Evolutionary conservation across 257 asterid species (phyloP).

Genomic region (Salvia rosmarinus): DNA sequence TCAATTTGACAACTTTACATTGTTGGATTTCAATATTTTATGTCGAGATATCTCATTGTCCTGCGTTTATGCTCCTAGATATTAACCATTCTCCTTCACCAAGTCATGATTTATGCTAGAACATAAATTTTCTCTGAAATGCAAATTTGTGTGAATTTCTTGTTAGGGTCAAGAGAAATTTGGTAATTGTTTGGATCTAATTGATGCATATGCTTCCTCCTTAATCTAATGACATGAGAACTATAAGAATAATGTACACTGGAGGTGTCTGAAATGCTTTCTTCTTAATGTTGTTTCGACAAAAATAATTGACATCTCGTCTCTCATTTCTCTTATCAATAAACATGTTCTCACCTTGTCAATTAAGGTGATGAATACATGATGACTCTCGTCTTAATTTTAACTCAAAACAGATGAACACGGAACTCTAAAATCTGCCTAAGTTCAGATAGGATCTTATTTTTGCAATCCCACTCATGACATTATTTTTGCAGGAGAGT

Average conservation of each 20-base stretch:
- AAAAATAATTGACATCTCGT: not conserved
- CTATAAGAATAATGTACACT: not conserved
- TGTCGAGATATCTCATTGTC: constrained; percentile 2
- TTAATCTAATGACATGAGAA: not conserved
- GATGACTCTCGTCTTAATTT: constrained; percentile 20
- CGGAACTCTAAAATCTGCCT: not conserved
- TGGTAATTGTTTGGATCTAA: not conserved
- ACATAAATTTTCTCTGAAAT: not conserved
- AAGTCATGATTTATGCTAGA: not conserved
- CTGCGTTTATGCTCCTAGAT: constrained; percentile 11
- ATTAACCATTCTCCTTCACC: not conserved
- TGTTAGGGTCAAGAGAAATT: not conserved
- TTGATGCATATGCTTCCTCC: not conserved
- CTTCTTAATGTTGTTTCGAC: not conserved
- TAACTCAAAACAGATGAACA: not conserved
- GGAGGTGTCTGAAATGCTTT: not conserved
- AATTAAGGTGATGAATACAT: not conserved
- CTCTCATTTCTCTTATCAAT: not conserved
- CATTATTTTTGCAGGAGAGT: constrained; percentile 34
- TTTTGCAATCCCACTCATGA: constrained; percentile 20
- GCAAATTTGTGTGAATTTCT: not conserved
- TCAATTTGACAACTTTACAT: not conserved
- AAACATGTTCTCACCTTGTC: not conserved
- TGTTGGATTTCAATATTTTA: not conserved
- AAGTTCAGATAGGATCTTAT: not conserved